Evolutionary conservation across 75 land plant genomes (phyloP), one percentile per base, ranked within the genome.

Genomic region (Pinus taeda): DNA sequence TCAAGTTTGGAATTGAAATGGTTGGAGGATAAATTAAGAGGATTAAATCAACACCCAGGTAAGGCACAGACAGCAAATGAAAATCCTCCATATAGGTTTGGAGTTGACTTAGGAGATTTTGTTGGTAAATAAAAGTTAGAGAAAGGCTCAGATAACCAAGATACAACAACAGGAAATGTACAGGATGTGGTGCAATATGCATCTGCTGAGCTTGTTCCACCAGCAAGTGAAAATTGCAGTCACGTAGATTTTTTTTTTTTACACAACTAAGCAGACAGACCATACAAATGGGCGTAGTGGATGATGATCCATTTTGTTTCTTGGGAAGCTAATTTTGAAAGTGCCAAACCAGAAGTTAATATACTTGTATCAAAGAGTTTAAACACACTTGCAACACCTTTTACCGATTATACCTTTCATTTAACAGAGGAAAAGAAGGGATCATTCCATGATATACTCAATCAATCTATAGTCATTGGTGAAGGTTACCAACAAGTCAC

Each of bases 1-100:
- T 55, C 26, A 30, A 73, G 22, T 73, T 73, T 73, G 58, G 74
- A 39, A 73, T 73, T 73, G 58, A 73, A 15, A 56, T 73, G 74
- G 74, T 36, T 59, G 0, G 74, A 56, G 58, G 36, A 73, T 73
- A 22, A 53, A 29, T 9, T 21, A 53, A 73, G 30, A 60, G 21
- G 21, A 73, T 56, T 58, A 33, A 55, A 56, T 24, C 57, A 73
- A 21, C 30, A 55, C 21, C 15, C 36, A 53, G 24, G 33, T 56
- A 21, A 21, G 57, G 11, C 33, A 53, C 74, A 73, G 56, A 17
- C 74, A 15, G 36, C 74, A 73, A 73, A 15, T 56, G 30, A 20
- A 11, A 53, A 26, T 53, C 14, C 30, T 13, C 17, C 33, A 24
- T 21, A 4, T 55, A 21, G 33, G 24, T 13, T 56, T 59, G 58